A percentile compares a stretch with the other conserved stretches of the same genome.
Conservation (phyloP, 306 rosid species). For the Lathyrus tuberosus region DNA sequence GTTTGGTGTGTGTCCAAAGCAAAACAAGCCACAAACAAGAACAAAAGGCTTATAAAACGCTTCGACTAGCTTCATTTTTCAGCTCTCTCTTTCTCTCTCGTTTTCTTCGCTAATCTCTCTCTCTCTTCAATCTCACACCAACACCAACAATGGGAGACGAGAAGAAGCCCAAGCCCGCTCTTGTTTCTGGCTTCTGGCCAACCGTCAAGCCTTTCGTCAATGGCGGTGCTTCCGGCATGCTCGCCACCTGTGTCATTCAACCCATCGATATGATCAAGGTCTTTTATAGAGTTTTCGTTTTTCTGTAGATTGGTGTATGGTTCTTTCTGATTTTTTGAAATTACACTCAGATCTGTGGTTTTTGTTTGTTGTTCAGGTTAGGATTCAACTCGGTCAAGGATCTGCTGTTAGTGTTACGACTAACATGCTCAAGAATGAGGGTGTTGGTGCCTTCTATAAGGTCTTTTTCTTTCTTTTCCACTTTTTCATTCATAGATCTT, state of each 20-base stretch:
- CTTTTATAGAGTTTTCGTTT: conserved; percentile 34
- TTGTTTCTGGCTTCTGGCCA: conserved; percentile 64
- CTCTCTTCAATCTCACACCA: conserved; percentile 17
- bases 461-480: conserved; percentile 41
- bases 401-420: conserved; percentile 72
- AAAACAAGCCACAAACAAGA: neutral
- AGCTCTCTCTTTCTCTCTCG: conserved; percentile 33
- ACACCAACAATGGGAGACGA: conserved; percentile 74
- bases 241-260: conserved; percentile 95
- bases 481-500: conserved; percentile 29
- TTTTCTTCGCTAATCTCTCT: conserved; percentile 29
- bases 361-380: conserved; percentile 60
- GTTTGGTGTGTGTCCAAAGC: neutral
- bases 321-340: conserved; percentile 10
- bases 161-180: conserved; percentile 63
- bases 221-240: conserved; percentile 98
- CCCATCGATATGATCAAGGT: conserved; percentile 99
- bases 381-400: conserved; percentile 99
- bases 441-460: conserved; percentile 84
- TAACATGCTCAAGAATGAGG: conserved; percentile 89
- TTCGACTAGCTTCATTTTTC: neutral
- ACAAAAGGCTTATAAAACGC: neutral
- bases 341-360: conserved; percentile 58
- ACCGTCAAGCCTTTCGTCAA: conserved; percentile 89
- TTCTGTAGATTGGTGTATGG: neutral